Conservation (phyloP, 345 rosid species). For the Rhizophora apiculata region DNA sequence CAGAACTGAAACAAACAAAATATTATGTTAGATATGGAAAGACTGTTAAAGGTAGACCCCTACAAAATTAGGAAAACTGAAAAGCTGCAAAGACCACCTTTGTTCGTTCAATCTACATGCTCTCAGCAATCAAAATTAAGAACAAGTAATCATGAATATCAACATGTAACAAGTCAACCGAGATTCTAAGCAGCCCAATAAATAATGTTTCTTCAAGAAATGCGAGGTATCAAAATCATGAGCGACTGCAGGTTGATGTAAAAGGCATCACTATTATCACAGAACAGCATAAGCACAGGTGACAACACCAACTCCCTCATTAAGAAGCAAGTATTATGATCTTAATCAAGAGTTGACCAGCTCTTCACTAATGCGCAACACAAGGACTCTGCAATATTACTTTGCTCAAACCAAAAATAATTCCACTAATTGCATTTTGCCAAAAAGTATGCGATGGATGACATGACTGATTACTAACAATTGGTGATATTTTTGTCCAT, state of each 20-base stretch:
- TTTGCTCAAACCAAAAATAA: too few species aligned
- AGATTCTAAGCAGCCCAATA: background rate
- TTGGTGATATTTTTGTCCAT: too few species aligned
- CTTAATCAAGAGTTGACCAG: background rate
- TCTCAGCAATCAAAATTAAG: background rate
- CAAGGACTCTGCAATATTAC: background rate
- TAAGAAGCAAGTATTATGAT: background rate
- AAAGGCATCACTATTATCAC: background rate
- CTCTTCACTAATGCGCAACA: background rate
- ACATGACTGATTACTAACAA: too few species aligned
- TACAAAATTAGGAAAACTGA: background rate
- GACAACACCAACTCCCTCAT: too few species aligned
- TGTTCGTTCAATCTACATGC: background rate
- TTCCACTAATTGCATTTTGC: background rate
- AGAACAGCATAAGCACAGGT: background rate
- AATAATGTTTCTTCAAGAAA: background rate
- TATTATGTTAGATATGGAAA: slow-evolving; percentile 3
- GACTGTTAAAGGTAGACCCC: slow-evolving; percentile 1
- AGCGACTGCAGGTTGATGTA: background rate
- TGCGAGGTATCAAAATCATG: too few species aligned
- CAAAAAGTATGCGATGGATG: too few species aligned
- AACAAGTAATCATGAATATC: background rate
- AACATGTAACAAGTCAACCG: background rate
- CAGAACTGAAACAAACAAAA: slow-evolving; percentile 57
- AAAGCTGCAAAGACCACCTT: background rate